Evolutionary conservation across 2,329 filamentous ascomycete genomes (phyloP), one percentile per base, ranked within the genome.

Genomic region (Ascochyta viciae-villosae): DNA sequence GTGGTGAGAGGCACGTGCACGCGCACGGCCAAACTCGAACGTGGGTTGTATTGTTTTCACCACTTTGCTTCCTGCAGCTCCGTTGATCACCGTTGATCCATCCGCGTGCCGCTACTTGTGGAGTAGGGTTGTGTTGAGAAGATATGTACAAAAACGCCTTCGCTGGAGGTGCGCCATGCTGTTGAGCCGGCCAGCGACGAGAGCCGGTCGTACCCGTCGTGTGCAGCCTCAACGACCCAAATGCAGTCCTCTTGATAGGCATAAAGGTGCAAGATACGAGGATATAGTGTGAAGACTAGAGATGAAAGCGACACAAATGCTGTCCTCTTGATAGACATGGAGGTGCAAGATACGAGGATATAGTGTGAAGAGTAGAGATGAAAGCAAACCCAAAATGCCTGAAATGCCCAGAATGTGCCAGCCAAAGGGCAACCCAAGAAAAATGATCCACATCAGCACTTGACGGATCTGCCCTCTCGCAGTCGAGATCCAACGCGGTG

Each of bases 381-480:
- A 61, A 60, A 54, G 10, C 60, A 50, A 48, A 62, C 60, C 52
- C 63, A 56, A 62, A 19, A 19, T 19, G 19, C 19, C 19, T 19
- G 19, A 65, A 47, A 57, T 47, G 33, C 38, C 37, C 38, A 41
- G 22, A 33, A 56, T 23, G 37, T 48, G 42, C 47, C 37, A 47
- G 47, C 26, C 41, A 23, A 22, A 44, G 16, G 6, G 41, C 41
- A 44, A 45, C 43, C 48, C 41, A 43, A 51, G 40, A 51, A 23
- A 31, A 56, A 56, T 50, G 71, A 73, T 74, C 72, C 70, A 68
- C 71, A 74, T 74, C 71, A 74, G 72, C 72, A 72, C 72, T 74
- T 74, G 72, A 74, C 72, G 70, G 72, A 74, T 74, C 72, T 67
- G 39, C 53, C 53, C 53, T 56, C 53, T 43, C 48, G 53, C 47